These are phyloP conservation scores for Leishmania tropica DNA, from an alignment of 208 protist genomes.

Conservation along the genomic window DNA sequence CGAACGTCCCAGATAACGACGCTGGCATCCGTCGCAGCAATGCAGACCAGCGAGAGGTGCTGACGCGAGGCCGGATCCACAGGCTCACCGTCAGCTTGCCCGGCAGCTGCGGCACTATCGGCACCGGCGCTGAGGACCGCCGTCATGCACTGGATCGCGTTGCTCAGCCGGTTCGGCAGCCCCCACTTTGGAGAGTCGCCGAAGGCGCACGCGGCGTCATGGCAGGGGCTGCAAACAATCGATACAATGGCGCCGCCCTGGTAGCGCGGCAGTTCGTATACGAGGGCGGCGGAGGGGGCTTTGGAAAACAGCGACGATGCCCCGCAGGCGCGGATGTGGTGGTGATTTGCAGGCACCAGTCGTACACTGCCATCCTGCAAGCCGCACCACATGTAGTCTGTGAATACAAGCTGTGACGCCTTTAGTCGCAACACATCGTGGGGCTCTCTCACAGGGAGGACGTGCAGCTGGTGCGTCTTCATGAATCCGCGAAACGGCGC, in stretches of 20 bases:
- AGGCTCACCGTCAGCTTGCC: not conserved
- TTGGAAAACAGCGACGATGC: constrained; percentile 51
- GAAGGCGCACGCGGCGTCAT: constrained; percentile 35
- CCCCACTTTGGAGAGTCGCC: constrained; percentile 31
- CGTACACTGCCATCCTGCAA: constrained; percentile 85
- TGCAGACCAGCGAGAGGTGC: constrained; percentile 85
- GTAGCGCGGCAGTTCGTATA: constrained; percentile 88
- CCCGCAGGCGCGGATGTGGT: constrained; percentile 52
- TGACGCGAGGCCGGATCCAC: constrained; percentile 31
- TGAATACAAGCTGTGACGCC: constrained; percentile 58
- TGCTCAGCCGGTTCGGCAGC: constrained; percentile 60
- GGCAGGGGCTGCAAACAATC: constrained; percentile 78
- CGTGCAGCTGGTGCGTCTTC: constrained; percentile 48
- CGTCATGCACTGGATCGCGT: constrained; percentile 46
- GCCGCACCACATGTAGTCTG: constrained; percentile 91
- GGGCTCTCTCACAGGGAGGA: constrained; percentile 64
- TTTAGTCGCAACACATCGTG: constrained; percentile 68
- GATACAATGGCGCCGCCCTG: constrained; percentile 70
- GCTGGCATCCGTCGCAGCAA: constrained; percentile 80
- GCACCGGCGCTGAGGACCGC: constrained; percentile 8
- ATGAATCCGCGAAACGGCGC: constrained; percentile 85
- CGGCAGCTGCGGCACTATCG: not conserved
- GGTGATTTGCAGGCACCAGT: constrained; percentile 63
- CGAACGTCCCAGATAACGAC: constrained; percentile 85
- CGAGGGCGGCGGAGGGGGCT: constrained; percentile 57